These are phyloP conservation scores for Sphaerostilbella broomeana DNA, from an alignment of 2,329 filamentous ascomycete species.

Conservation along the genomic window DNA sequence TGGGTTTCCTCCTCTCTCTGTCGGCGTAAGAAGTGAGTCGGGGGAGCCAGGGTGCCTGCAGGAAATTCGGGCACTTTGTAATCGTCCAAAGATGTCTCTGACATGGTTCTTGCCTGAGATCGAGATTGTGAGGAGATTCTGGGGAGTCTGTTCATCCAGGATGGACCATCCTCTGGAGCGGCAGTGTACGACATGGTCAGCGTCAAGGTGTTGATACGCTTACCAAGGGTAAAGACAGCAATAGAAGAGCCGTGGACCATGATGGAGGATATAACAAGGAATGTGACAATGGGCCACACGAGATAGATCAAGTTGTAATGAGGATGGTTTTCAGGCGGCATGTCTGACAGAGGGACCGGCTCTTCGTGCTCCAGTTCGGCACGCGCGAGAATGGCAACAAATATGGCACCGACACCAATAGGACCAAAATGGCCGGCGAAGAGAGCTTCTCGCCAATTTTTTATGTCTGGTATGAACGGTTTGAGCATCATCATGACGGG, in stretches of 20 bases:
- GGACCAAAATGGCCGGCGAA: slow-evolving; percentile 98
- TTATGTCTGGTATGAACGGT: slow-evolving; percentile 90
- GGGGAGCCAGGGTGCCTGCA: slow-evolving; percentile 65
- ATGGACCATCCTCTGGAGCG: slow-evolving; percentile 78
- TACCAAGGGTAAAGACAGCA: slow-evolving; percentile 93
- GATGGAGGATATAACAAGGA: slow-evolving; percentile 90
- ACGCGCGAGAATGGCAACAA: slow-evolving; percentile 84
- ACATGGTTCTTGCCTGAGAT: slow-evolving; percentile 80
- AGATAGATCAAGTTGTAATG: slow-evolving; percentile 69
- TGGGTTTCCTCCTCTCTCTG: slow-evolving; percentile 67
- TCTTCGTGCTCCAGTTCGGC: slow-evolving; percentile 77
- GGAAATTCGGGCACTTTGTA: slow-evolving; percentile 54
- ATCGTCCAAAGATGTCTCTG: slow-evolving; percentile 65
- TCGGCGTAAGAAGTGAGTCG: slow-evolving; percentile 72
- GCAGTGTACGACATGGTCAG: slow-evolving; percentile 95
- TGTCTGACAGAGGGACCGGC: slow-evolving; percentile 63
- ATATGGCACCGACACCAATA: slow-evolving; percentile 94
- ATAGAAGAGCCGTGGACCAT: slow-evolving; percentile 96
- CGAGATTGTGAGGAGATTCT: slow-evolving; percentile 60
- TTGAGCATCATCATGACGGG: slow-evolving; percentile 90
- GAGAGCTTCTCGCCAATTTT: slow-evolving; percentile 93
- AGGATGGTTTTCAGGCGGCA: slow-evolving; percentile 49
- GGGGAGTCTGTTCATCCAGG: slow-evolving; percentile 92
- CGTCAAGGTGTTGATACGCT: slow-evolving; percentile 93
- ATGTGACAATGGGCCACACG: slow-evolving; percentile 94